Evolutionary conservation across 208 protist species (phyloP), one percentile per base, ranked within the genome.

Genomic region (Leishmania arabica): DNA sequence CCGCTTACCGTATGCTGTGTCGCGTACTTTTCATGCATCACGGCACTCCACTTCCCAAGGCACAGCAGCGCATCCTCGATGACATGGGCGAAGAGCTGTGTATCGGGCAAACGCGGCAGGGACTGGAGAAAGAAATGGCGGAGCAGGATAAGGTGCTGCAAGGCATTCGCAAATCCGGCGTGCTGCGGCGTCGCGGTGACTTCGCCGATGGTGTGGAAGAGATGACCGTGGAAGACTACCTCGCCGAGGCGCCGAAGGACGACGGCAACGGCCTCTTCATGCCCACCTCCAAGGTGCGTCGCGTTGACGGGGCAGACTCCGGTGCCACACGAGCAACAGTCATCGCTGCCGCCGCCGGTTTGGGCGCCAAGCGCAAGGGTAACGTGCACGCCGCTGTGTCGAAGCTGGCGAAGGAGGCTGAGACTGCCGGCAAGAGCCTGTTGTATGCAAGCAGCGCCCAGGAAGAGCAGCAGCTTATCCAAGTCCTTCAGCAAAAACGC

Each of bases 171-270:
- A 71, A 75, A 49, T 92, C 89, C 0, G 90, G 90, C 2, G 86
- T 97, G 58, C 82, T 96, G 8, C 70, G 69, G 60, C 84, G 87
- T 19, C 92, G 92, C 27, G 88, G 75, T 47, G 86, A 94, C 66
- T 97, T 96, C 84, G 95, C 91, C 68, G 94, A 97, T 76, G 94
- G 94, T 15, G 92, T 95, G n/a, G 88, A 90, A n/a, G 94, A 97
- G 78, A 84, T 96, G 60, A 65, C 84, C 31, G 77, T 95, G 31
- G 87, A 81, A 47, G 75, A 73, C 49, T 84, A 71, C 69, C 80
- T 84, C 9, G 65, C 74, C 2, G 75, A 80, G 15, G 80, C 75
- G 15, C 72, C 79, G 13, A 78, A 75, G 17, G 92, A 95, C 73
- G 93, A 97, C 56, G 82, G 85, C 47, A 58, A 73, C 75, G 75